Evolutionary conservation across 2,329 filamentous ascomycete genomes (phyloP), one percentile per base, ranked within the genome.

Genomic region (Penicillium glabrum): DNA sequence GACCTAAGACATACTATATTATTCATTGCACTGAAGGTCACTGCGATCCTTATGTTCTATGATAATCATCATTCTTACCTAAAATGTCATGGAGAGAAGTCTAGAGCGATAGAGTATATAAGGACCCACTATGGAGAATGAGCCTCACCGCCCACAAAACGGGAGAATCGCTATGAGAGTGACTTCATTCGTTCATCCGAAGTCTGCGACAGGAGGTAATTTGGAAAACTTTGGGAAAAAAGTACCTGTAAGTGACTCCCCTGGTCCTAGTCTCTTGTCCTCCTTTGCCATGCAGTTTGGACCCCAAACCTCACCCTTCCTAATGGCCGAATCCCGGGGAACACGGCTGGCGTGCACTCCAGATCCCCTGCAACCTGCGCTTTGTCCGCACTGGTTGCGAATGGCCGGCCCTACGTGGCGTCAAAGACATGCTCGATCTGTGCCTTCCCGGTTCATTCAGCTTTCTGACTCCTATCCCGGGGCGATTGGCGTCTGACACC

Each of bases 371-470:
- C 54, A 60, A 61, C 58, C 48, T 31, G 63, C 63, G 63, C 64
- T 66, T 66, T 64, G 63, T 67, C 64, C 67, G 64, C 65, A 63
- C 41, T 33, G 52, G 54, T 46, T 60, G 59, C 49, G 57, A 61
- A 57, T 54, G 54, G 53, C 60, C 33, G 54, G 53, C 60, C 33
- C 57, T 58, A 55, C 56, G 67, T 68, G 69, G 67, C 68, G 67
- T 60, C 62, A 54, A 61, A 64, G 62, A 66, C 63, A 61, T 59
- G 63, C 64, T 66, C 62, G 60, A 53, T 56, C 66, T 71, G 69
- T 68, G 60, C 60, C 65, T 70, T 70, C 56, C 69, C 69, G 67
- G 61, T 64, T 69, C 68, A 65, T 62, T 53, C 58, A 56, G 48
- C 59, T 46, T 59, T 54, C 59, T 44, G 58, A 54, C 54, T 59